Evolutionary conservation across 495 filamentous ascomycete species (phyloP), one percentile per base, ranked within the genome.

Genomic region (Neurospora sp.): DNA sequence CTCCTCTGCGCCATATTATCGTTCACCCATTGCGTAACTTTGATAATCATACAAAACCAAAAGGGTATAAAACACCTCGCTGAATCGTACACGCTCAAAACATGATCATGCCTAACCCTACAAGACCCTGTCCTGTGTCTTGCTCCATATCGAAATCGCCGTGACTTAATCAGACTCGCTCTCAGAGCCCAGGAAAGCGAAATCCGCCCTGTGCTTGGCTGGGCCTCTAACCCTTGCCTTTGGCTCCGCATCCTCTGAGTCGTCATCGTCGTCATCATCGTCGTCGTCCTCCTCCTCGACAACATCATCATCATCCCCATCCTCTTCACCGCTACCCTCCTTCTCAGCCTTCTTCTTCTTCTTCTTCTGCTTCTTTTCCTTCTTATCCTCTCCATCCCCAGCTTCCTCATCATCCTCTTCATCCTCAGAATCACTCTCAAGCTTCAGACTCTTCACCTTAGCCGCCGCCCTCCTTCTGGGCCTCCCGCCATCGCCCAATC

Each of bases 231-330:
- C 73, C 70, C 79, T 76, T 10, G 72, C 71, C 72, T 79, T 76
- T n/a, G 76, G 54, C 71, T 78, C 76, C 37, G 72, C 78, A 38
- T 78, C 73, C n/a, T 81, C 74, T 1, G 81, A 77, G 7, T 78
- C 79, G 9, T 77, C 79, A 7, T 78, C 79, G 23, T 80, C 75
- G 14, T 77, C 74, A 1, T 77, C 77, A 0, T 80, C 74, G 70
- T 88, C 88, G 70, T 87, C 88, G 39, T 86, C 86, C 20, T 79
- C 83, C 39, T 87, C 86, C 71, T 41, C 85, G 18, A 75, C 82
- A 38, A 0, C 78, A 71, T 87, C 86, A 70, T 85, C 88, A 11
- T 79, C 79, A 0, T 87, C 86, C 18, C 77, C 83, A 38, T 88
- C 86, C 44, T 74, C 86, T 18, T 78, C 83, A 35, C 81, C 79